A percentile compares a stretch with the other conserved stretches of the same genome.
These are phyloP conservation scores for Fusarium sp. DNA, from an alignment of 2,329 filamentous ascomycete genomes.

Conservation along the genomic window DNA sequence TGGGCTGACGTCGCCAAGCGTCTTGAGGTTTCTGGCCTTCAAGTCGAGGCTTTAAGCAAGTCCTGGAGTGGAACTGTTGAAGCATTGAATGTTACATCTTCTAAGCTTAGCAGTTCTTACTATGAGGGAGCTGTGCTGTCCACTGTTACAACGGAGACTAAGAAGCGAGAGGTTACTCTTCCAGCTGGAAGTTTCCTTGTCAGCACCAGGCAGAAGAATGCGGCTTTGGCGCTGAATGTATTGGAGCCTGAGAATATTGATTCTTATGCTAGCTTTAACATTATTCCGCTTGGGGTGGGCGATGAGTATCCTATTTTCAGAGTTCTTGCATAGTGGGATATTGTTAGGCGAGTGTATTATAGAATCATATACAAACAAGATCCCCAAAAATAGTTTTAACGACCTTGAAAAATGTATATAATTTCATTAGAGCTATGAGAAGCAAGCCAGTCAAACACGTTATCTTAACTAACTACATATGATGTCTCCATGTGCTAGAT, in stretches of 20 bases:
- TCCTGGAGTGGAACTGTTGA: slow-evolving; percentile 49
- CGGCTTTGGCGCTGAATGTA: slow-evolving; percentile 47
- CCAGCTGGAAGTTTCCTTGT: slow-evolving; percentile 51
- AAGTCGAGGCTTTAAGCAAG: slow-evolving; percentile 42
- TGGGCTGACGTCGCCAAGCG: slow-evolving; percentile 50
- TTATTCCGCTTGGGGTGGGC: slow-evolving; percentile 47
- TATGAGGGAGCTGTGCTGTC: slow-evolving; percentile 49
- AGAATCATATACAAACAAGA: too few species aligned
- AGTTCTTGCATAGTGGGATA: background rate
- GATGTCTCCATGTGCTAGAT: too few species aligned
- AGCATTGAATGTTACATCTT: slow-evolving; percentile 45
- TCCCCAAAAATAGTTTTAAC: too few species aligned
- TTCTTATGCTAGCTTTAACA: slow-evolving; percentile 51
- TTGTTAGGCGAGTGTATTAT: too few species aligned
- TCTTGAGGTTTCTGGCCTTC: slow-evolving; percentile 44
- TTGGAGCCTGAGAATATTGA: slow-evolving; percentile 53
- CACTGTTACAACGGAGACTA: slow-evolving; percentile 38
- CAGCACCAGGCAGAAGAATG: slow-evolving; percentile 53
- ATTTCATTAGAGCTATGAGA: too few species aligned
- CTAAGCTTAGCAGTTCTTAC: slow-evolving; percentile 37
- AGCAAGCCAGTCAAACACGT: too few species aligned
- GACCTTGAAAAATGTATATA: too few species aligned
- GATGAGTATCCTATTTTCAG: slow-evolving; percentile 53
- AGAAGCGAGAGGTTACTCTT: slow-evolving; percentile 39
- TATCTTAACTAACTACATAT: too few species aligned